Conservation (phyloP, 192 early-diverging fungal species). For the Rhizoclosmatium sp. region DNA sequence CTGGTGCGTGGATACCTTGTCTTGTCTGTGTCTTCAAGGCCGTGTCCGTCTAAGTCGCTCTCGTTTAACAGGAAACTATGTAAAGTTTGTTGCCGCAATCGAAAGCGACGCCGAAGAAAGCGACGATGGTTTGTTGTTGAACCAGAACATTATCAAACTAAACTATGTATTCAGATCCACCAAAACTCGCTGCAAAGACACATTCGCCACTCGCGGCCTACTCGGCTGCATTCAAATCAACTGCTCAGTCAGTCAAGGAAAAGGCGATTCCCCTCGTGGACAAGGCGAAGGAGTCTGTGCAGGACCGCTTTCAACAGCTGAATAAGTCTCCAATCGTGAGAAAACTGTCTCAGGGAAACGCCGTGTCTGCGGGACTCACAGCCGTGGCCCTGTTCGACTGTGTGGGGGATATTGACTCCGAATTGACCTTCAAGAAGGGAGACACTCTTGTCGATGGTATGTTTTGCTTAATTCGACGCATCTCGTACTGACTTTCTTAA, state of each 20-base stretch:
- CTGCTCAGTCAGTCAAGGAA: not conserved
- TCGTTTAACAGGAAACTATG: conserved; percentile 55
- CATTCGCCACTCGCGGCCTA: conserved; percentile 23
- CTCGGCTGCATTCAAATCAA: conserved; percentile 10
- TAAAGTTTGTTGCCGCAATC: conserved; percentile 25
- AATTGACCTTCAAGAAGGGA: conserved; percentile 64
- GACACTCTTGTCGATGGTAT: conserved; percentile 61
- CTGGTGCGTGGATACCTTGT: conserved; percentile 20
- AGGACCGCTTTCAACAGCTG: not conserved
- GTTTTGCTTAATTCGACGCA: not conserved
- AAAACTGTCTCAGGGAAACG: not conserved
- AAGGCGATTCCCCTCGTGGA: not conserved
- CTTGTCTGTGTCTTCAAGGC: too few species aligned
- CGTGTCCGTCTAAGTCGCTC: too few species aligned
- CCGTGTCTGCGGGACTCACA: not conserved
- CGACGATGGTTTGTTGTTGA: not conserved
- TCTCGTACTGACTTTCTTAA: not conserved
- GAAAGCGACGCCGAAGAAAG: conserved; percentile 2
- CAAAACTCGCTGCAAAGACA: not conserved
- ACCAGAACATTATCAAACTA: not conserved
- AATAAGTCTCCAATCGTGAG: not conserved
- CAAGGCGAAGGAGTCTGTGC: not conserved
- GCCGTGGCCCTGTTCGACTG: conserved; percentile 68
- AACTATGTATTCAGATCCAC: not conserved
- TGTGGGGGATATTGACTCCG: conserved; percentile 60